phyloP scores from a whole-genome alignment of 2,329 filamentous ascomycete species.

The Microcyclosporella mali region DNA sequence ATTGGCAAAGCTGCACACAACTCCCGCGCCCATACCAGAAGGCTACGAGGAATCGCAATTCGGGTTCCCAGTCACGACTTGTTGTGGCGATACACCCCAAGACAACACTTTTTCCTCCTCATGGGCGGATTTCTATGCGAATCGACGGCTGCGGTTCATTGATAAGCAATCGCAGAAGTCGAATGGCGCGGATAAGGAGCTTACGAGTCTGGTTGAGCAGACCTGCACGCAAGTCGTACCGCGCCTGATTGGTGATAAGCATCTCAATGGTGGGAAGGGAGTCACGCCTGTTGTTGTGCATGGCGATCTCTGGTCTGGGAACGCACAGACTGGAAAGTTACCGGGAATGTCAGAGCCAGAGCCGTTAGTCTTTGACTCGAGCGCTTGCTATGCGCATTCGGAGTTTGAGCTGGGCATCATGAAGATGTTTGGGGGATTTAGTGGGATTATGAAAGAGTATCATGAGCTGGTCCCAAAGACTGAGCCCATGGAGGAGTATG shows the following conservation, averaged over 20 bases:
- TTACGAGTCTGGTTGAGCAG: conserved; percentile 58
- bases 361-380: conserved; percentile 77
- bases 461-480: conserved; percentile 67
- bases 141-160: conserved; percentile 65
- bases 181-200: conserved; percentile 59
- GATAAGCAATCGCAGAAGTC: conserved; percentile 50
- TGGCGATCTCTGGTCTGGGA: conserved; percentile 91
- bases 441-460: conserved; percentile 70
- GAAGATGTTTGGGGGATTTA: conserved; percentile 91
- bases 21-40: conserved; percentile 60
- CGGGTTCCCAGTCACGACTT: conserved; percentile 79
- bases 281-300: conserved; percentile 77
- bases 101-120: conserved; percentile 65
- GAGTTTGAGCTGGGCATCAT: conserved; percentile 94
- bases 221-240: conserved; percentile 64
- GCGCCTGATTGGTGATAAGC: conserved; percentile 62
- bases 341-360: conserved; percentile 50
- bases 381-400: conserved; percentile 73
- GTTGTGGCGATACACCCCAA: conserved; percentile 78
- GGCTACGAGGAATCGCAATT: conserved; percentile 59
- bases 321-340: conserved; percentile 63
- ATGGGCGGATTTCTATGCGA: conserved; percentile 82
- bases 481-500: conserved; percentile 74
- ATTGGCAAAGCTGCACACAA: conserved; percentile 71
- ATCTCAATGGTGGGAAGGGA: conserved; percentile 54